Conservation (phyloP, 768 basidiomycete genomes). For the Xerocomellus chrysenteron region DNA sequence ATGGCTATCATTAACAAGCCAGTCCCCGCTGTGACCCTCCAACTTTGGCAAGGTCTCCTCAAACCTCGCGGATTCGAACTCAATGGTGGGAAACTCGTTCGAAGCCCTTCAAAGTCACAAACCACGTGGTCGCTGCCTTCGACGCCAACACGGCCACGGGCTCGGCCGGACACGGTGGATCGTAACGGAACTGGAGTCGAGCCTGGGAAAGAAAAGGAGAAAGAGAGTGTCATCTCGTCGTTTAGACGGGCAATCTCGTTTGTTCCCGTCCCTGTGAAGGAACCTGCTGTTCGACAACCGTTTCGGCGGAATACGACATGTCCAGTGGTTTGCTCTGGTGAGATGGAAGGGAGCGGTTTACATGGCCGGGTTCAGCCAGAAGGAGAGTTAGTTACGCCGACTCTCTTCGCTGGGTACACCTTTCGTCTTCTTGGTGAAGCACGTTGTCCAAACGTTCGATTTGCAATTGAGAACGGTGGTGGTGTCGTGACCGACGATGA, state of each 20-base stretch:
- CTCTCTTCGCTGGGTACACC: slow-evolving; percentile 53
- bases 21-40: slow-evolving; percentile 59
- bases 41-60: slow-evolving; percentile 71
- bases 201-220: slow-evolving; percentile 18
- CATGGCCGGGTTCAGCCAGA: background rate
- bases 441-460: slow-evolving; percentile 50
- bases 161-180: background rate
- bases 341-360: slow-evolving; percentile 18
- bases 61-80: slow-evolving; percentile 66
- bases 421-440: slow-evolving; percentile 72
- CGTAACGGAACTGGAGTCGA: background rate
- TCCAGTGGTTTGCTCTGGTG: slow-evolving; percentile 11
- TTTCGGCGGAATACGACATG: slow-evolving; percentile 45
- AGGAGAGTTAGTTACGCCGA: background rate
- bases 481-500: slow-evolving; percentile 42
- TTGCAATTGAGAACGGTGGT: slow-evolving; percentile 65
- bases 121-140: slow-evolving; percentile 19
- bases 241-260: slow-evolving; percentile 70
- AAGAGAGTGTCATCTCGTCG: slow-evolving; percentile 49
- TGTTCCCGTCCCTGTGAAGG: slow-evolving; percentile 37
- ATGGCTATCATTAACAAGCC: slow-evolving; percentile 57
- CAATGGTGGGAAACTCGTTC: slow-evolving; percentile 53
- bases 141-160: slow-evolving; percentile 15
- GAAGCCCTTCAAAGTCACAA: slow-evolving; percentile 55
- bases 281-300: slow-evolving; percentile 37